Percentiles rank a stretch among this genome's conserved stretches.
phyloP scores from a whole-genome alignment of 1,284 basidiomycete species.

The Fereydounia khargensis region DNA sequence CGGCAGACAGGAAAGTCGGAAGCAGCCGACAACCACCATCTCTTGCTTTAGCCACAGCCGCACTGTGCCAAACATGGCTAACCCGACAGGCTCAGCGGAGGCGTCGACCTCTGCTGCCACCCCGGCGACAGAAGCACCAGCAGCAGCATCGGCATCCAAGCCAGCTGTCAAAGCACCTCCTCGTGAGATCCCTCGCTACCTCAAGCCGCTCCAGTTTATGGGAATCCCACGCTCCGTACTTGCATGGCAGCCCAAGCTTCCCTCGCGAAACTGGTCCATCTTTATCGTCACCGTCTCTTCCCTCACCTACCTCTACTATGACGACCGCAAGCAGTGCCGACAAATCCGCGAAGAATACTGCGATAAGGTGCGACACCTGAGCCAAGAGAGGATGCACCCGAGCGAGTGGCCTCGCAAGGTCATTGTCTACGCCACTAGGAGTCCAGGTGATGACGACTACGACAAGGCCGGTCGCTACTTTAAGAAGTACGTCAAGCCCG shows the following conservation, averaged over 20 bases:
- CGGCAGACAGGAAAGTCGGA: no score
- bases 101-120: no score
- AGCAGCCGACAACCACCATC: no score
- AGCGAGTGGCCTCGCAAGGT: conserved; percentile 76
- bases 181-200: conserved; percentile 35
- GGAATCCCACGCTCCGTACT: conserved; percentile 60
- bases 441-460: conserved; percentile 91
- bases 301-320: conserved; percentile 72
- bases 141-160: conserved; percentile 1
- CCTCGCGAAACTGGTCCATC: conserved; percentile 89
- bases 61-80: no score
- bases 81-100: no score
- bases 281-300: conserved; percentile 76
- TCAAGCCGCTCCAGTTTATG: conserved; percentile 59
- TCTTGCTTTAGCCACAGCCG: no score
- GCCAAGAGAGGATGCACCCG: conserved; percentile 68
- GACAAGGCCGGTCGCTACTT: conserved; percentile 82
- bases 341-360: conserved; percentile 75
- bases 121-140: conserved; percentile 1
- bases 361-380: conserved; percentile 73
- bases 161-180: conserved; percentile 9
- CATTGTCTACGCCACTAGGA: conserved; percentile 80
- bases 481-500: conserved; percentile 94
- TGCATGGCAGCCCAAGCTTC: conserved; percentile 64
- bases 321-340: conserved; percentile 78